A percentile compares a stretch with the other conserved stretches of the same genome.
Evolutionary conservation across 768 basidiomycete genomes (phyloP).

Genomic region (Flagelloscypha sp.): DNA sequence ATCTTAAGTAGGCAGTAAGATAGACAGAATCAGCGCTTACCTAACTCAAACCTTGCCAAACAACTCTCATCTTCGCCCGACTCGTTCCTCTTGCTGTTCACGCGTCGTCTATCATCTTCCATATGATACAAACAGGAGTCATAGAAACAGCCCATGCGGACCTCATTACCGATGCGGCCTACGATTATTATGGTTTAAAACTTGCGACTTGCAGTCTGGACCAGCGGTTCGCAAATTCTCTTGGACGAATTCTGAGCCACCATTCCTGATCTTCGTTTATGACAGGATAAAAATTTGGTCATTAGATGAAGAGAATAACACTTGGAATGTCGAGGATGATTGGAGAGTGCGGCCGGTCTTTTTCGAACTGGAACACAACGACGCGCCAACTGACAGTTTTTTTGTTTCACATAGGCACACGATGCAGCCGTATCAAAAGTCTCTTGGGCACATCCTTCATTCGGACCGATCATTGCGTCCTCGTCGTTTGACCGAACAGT

Average conservation of each 20-base stretch:
- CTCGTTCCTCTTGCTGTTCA: too few species aligned
- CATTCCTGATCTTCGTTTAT: slow-evolving; percentile 10
- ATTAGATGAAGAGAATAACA: slow-evolving; percentile 61
- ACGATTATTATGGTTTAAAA: slow-evolving; percentile 83
- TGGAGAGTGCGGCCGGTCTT: slow-evolving; percentile 65
- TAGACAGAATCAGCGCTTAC: too few species aligned
- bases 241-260: slow-evolving; percentile 6
- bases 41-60: too few species aligned
- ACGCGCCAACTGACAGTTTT: slow-evolving; percentile 1
- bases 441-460: slow-evolving; percentile 90
- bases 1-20: too few species aligned
- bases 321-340: slow-evolving; percentile 76
- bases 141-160: slow-evolving; percentile 74
- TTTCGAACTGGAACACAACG: background rate
- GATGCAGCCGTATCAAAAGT: slow-evolving; percentile 81
- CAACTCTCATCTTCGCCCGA: too few species aligned
- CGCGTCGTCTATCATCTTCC: too few species aligned
- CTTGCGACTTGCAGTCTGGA: slow-evolving; percentile 79
- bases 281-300: slow-evolving; percentile 84
- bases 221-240: slow-evolving; percentile 46
- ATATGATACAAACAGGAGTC: slow-evolving; percentile 79
- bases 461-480: slow-evolving; percentile 80
- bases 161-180: slow-evolving; percentile 77
- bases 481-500: slow-evolving; percentile 87
- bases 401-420: slow-evolving; percentile 61